Conservation (phyloP, 202 grass and related monocot genomes). For the Schoenoplectus triqueter region DNA sequence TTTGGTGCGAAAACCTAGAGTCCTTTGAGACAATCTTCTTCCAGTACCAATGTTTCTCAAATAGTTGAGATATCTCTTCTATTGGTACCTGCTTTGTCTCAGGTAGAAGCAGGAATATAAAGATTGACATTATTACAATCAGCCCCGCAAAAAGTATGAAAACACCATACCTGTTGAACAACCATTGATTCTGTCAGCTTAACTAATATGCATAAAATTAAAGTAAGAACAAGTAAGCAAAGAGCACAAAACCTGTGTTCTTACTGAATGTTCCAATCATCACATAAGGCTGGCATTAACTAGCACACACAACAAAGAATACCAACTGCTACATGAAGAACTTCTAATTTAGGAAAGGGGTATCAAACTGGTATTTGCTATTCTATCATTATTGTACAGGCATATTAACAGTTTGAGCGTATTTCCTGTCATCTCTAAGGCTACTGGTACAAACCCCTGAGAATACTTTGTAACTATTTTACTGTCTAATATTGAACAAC, state of each 20-base stretch:
- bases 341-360: background rate
- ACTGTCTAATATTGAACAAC: background rate
- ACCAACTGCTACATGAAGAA: background rate
- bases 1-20: constrained; percentile 30
- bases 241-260: background rate
- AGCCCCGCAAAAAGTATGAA: constrained; percentile 87
- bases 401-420: background rate
- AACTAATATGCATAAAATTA: background rate
- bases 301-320: background rate
- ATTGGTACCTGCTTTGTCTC: constrained; percentile 99
- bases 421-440: background rate
- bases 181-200: constrained; percentile 6
- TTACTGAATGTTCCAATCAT: background rate
- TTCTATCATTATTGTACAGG: background rate
- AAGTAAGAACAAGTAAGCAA: background rate
- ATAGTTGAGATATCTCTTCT: constrained; percentile 89
- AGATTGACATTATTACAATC: constrained; percentile 87
- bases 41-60: constrained; percentile 97
- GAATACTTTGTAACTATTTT: background rate
- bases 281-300: constrained; percentile 7
- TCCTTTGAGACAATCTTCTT: constrained; percentile 71
- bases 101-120: constrained; percentile 82
- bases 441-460: background rate
- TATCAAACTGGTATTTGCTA: background rate
- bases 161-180: constrained; percentile 57